Conservation (phyloP, 306 rosid species). For the Neltuma alba region DNA sequence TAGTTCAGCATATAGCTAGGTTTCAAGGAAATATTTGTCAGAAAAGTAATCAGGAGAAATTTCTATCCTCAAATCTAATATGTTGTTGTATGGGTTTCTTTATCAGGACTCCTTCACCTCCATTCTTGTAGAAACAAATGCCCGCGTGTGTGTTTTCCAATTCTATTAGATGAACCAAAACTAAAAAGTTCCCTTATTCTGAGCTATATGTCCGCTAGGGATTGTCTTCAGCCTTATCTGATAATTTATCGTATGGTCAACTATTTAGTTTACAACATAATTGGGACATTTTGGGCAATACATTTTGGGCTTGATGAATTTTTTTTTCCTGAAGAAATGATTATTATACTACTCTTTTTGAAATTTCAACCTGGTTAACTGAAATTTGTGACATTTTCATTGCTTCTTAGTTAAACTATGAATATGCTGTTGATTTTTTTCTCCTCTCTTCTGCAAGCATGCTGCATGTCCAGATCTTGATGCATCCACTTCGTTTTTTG, state of each 20-base stretch:
- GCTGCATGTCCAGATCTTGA: conserved; percentile 94
- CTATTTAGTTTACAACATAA: not conserved
- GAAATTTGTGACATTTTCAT: conserved; percentile 19
- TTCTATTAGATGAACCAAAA: conserved; percentile 7
- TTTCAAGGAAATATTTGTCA: conserved; percentile 2
- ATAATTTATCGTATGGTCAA: not conserved
- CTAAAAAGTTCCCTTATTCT: not conserved
- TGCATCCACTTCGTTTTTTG: conserved; percentile 86
- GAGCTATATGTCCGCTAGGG: not conserved
- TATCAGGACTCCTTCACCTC: not conserved
- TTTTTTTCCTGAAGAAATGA: conserved; percentile 10
- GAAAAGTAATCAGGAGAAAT: conserved; percentile 1
- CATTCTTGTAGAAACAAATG: not conserved
- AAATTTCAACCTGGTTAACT: conserved; percentile 12
- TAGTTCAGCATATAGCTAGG: not conserved
- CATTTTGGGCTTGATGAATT: conserved; percentile 12
- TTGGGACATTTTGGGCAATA: conserved; percentile 18
- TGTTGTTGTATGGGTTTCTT: not conserved
- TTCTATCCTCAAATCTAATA: conserved; percentile 5
- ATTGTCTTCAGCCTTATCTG: conserved; percentile 21
- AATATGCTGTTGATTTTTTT: conserved; percentile 31
- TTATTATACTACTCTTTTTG: conserved; percentile 14
- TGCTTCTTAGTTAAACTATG: not conserved
- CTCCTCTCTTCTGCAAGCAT: conserved; percentile 63
- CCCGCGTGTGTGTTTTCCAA: not conserved